These are phyloP conservation scores for Colletotrichum sp. DNA, from an alignment of 2,329 filamentous ascomycete species.

Conservation along the genomic window DNA sequence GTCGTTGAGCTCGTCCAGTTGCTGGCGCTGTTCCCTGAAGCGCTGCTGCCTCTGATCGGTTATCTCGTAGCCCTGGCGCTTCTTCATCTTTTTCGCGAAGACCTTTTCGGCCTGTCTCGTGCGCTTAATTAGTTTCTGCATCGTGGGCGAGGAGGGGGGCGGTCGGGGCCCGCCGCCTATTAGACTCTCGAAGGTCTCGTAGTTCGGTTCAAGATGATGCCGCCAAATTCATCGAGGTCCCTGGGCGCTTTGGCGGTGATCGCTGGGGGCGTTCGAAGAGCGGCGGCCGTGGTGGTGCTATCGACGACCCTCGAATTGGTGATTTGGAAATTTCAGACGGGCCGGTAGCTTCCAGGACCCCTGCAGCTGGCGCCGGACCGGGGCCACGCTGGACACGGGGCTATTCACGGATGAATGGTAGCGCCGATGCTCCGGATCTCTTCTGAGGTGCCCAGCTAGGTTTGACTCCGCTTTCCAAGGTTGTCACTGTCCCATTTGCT, in stretches of 20 bases:
- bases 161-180: background rate
- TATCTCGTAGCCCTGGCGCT: constrained; percentile 37
- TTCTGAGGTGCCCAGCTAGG: background rate
- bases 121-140: constrained; percentile 75
- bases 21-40: constrained; percentile 34
- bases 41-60: constrained; percentile 33
- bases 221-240: background rate
- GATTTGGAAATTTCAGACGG: constrained; percentile 22
- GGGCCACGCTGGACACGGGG: background rate
- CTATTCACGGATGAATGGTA: background rate
- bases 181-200: background rate
- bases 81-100: constrained; percentile 53
- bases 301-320: constrained; percentile 9
- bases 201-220: background rate
- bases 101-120: constrained; percentile 71
- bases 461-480: background rate
- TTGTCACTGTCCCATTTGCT: background rate
- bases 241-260: background rate
- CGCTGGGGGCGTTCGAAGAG: background rate
- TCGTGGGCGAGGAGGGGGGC: constrained; percentile 36
- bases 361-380: constrained; percentile 3
- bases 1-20: constrained; percentile 37
- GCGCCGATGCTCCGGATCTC: background rate
- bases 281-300: constrained; percentile 3
- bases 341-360: constrained; percentile 8